Evolutionary conservation across 768 basidiomycete species (phyloP), one percentile per base, ranked within the genome.

Genomic region (Steccherinum ochraceum): DNA sequence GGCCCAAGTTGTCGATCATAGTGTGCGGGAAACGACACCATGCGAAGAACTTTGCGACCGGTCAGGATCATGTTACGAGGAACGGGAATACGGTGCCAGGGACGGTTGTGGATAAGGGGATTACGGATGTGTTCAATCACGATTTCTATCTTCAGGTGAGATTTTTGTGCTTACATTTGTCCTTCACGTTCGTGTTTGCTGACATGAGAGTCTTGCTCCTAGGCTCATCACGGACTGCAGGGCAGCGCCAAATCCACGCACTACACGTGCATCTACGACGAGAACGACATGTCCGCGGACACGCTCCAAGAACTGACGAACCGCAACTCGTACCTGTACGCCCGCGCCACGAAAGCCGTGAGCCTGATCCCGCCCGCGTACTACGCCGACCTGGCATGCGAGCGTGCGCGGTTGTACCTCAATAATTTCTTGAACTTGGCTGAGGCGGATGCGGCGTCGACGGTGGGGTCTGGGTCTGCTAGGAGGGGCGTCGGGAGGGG

Each of bases 371-470:
- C 89, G 0, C 77, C 88, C 0, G 88, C 88, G 0, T 89, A 89
- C 61, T 89, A 89, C 57, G 84, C 87, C 5, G 88, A 91, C 66
- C 66, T 91, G 46, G 89, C 87, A 1, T 90, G 88, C 62, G 89
- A 92, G 66, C 72, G 89, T 10, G 89, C 84, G 0, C 68, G 89
- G 30, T 84, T 74, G 60, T 92, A 89, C 59, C 56, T 92, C 39
- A 86, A 89, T 54, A 81, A 84, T 0, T 82, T 89, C 46, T 64
- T 91, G 63, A 77, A 69, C 44, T 44, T 56, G 30, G 64, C 72
- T 3, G 78, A 78, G 1, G 59, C 59, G 19, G 61, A 56, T 40
- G 55, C 56, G 3, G 57, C 58, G 0, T 57, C 60, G 0, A 55
- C 56, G 0, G 30, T 35, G 16, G 30, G 30, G 7, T 35, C 30